phyloP scores from a whole-genome alignment of 2,329 filamentous ascomycete genomes.

The Cladosporium colombiae region DNA sequence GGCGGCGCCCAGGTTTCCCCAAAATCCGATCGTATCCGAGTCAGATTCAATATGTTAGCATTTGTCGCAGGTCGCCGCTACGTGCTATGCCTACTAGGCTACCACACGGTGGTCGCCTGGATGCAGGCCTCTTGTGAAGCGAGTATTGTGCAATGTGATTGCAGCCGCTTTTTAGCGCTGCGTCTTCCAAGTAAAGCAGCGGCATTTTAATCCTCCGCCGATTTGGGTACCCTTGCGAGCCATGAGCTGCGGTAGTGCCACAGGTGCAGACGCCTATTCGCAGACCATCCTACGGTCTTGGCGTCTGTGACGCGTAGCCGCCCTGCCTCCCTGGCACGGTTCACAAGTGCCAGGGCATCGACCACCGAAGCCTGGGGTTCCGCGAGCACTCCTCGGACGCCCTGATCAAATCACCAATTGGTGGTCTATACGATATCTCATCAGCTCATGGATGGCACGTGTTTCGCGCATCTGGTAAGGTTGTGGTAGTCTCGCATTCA shows the following conservation, averaged over 20 bases:
- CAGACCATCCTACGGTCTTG: not conserved
- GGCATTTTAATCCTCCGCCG: constrained; percentile 9
- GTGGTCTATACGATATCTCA: not conserved
- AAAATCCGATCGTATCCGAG: not conserved
- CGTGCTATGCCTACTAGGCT: not conserved
- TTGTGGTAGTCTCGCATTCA: not conserved
- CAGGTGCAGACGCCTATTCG: not conserved
- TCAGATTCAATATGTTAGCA: not conserved
- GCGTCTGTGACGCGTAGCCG: constrained; percentile 7
- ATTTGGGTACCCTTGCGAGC: not conserved
- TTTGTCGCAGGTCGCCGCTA: not conserved
- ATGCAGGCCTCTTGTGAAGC: not conserved
- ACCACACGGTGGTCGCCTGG: not conserved
- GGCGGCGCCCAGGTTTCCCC: not conserved
- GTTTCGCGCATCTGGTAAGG: not conserved
- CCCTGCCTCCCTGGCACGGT: not conserved
- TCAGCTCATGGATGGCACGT: not conserved
- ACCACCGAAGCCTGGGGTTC: not conserved
- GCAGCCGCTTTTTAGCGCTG: not conserved
- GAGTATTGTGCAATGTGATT: not conserved
- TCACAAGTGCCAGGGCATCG: not conserved
- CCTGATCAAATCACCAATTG: not conserved
- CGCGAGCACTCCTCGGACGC: not conserved
- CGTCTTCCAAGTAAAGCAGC: not conserved
- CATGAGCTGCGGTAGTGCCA: not conserved